A percentile compares a stretch with the other conserved stretches of the same genome.
phyloP scores from a whole-genome alignment of 306 rosid species.

The Quercus rubra region DNA sequence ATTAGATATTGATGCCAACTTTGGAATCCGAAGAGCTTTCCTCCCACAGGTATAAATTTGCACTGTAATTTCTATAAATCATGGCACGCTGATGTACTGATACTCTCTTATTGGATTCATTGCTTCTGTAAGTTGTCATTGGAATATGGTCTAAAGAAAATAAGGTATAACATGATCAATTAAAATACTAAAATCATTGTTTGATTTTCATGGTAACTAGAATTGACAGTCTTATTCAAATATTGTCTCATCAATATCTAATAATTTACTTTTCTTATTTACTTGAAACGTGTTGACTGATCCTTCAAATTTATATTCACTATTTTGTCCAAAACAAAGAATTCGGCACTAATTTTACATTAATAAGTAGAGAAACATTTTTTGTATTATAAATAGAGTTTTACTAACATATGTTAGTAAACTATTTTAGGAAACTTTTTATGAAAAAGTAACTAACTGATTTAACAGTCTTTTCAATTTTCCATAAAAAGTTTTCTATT shows the following conservation, averaged over 20 bases:
- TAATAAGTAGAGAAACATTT: too few relatives aligned
- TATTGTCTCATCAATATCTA: background rate
- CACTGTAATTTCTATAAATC: slow-evolving; percentile 1
- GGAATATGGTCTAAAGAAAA: background rate
- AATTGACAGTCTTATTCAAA: background rate
- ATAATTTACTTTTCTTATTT: background rate
- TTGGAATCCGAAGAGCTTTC: slow-evolving; percentile 74
- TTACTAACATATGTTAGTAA: too few relatives aligned
- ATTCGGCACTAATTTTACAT: too few relatives aligned
- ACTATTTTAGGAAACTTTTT: too few relatives aligned
- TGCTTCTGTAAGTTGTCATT: background rate
- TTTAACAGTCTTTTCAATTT: too few relatives aligned
- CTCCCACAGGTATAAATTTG: slow-evolving; percentile 70
- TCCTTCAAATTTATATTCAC: background rate
- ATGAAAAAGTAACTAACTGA: too few relatives aligned
- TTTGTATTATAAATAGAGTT: background rate
- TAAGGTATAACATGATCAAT: background rate
- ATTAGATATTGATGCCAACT: slow-evolving; percentile 63
- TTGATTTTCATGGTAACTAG: background rate
- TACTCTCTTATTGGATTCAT: background rate
- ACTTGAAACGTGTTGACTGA: background rate
- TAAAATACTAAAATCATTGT: background rate
- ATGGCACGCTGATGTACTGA: background rate
- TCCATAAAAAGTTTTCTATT: too few relatives aligned
- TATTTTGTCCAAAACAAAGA: background rate